A percentile compares a stretch with the other conserved stretches of the same genome.
phyloP scores from a whole-genome alignment of 306 rosid genomes.

The Cicer arietinum region DNA sequence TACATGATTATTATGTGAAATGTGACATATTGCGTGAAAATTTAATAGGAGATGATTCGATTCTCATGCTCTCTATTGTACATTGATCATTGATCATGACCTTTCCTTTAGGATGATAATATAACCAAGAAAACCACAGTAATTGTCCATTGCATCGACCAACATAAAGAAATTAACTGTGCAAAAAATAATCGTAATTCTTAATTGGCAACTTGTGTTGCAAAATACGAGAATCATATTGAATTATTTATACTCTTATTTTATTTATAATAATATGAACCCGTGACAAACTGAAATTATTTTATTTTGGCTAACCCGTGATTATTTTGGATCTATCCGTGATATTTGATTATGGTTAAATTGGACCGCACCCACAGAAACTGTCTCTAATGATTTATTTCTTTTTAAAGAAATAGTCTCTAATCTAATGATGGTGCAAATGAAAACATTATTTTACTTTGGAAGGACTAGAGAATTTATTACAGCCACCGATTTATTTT shows the following conservation, averaged over 20 bases:
- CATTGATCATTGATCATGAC: no score
- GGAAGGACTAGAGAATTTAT: no score
- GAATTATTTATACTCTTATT: background rate
- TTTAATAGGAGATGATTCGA: background rate
- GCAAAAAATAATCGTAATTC: background rate
- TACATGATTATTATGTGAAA: background rate
- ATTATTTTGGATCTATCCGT: slow-evolving; percentile 45
- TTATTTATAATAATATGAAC: slow-evolving; percentile 8
- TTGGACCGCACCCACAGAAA: slow-evolving; percentile 28
- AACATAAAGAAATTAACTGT: no score
- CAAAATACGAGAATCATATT: no score
- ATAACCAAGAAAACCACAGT: no score
- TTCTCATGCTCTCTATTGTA: background rate
- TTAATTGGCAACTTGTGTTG: no score
- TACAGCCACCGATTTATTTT: no score
- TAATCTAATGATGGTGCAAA: background rate
- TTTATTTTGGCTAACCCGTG: slow-evolving; percentile 48
- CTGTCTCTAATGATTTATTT: background rate
- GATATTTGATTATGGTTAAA: slow-evolving; percentile 37
- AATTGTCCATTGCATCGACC: no score
- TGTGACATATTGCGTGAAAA: background rate
- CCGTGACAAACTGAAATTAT: slow-evolving; percentile 43
- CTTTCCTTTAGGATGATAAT: no score
- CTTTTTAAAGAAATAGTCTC: background rate
- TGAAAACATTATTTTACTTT: background rate